These are phyloP conservation scores for Cladosporium colombiae DNA, from an alignment of 2,329 filamentous ascomycete species.

Conservation along the genomic window DNA sequence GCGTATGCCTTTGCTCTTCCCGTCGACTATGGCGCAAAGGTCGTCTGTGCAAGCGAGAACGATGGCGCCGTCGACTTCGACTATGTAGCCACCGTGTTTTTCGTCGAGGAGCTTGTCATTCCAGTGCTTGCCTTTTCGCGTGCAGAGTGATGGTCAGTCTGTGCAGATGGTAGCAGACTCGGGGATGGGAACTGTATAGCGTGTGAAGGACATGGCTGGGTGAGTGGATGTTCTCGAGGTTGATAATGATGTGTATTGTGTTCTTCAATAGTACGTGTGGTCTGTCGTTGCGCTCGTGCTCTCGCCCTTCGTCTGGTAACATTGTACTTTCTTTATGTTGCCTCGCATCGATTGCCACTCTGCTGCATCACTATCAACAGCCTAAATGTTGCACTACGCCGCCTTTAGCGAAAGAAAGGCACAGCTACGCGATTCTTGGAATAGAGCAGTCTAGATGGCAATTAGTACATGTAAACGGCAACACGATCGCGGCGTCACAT, in stretches of 20 bases:
- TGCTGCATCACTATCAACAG: background rate
- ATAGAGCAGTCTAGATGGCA: background rate
- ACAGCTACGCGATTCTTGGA: background rate
- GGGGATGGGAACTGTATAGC: slow-evolving; percentile 6
- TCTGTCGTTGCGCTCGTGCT: background rate
- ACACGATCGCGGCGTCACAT: background rate
- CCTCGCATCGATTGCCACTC: background rate
- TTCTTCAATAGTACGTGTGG: background rate
- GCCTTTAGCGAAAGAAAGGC: background rate
- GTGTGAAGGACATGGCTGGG: slow-evolving; percentile 1
- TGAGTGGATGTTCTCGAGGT: background rate
- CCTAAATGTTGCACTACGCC: background rate
- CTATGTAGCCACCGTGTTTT: slow-evolving; percentile 1
- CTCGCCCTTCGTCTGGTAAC: background rate
- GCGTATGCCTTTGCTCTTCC: background rate
- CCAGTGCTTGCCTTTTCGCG: background rate
- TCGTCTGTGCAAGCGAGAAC: background rate
- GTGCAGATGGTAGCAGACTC: background rate
- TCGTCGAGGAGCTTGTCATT: background rate
- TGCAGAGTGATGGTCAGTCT: slow-evolving; percentile 1
- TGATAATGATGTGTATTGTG: background rate
- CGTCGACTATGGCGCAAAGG: background rate
- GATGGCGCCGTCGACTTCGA: background rate
- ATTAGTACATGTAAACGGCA: background rate
- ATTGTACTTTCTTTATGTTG: background rate